phyloP scores from a whole-genome alignment of 1,284 basidiomycete genomes.

The Coniferiporia weirii region DNA sequence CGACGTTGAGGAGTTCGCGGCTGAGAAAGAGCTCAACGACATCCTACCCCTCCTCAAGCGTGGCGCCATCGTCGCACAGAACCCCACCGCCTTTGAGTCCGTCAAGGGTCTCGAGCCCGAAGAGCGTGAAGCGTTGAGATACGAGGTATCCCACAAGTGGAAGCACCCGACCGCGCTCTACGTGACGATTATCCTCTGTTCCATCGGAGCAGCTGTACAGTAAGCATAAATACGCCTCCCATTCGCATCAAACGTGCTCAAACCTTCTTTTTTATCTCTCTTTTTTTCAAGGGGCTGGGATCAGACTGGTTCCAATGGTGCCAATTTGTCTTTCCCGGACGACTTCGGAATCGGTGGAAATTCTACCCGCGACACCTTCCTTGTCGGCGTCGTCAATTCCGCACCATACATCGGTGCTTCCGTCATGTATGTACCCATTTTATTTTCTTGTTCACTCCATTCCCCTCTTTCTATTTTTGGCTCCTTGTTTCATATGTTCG shows the following conservation, averaged over 20 bases:
- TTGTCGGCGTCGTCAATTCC: conserved; percentile 43
- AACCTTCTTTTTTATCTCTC: conserved; percentile 9
- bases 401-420: conserved; percentile 40
- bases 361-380: conserved; percentile 36
- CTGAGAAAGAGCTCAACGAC: conserved; percentile 42
- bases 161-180: conserved; percentile 48
- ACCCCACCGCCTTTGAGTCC: conserved; percentile 44
- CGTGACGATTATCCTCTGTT: conserved; percentile 49
- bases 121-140: conserved; percentile 42
- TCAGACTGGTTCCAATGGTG: conserved; percentile 59
- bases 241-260: background rate
- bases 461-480: conserved; percentile 10
- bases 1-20: conserved; percentile 43
- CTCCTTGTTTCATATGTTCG: conserved; percentile 8
- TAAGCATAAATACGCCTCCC: conserved; percentile 27
- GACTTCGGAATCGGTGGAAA: conserved; percentile 37
- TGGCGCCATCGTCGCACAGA: conserved; percentile 58
- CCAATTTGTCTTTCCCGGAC: conserved; percentile 58
- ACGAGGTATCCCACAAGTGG: conserved; percentile 60
- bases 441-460: background rate
- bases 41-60: conserved; percentile 41
- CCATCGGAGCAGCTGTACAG: conserved; percentile 57
- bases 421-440: conserved; percentile 7
- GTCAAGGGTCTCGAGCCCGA: conserved; percentile 46
- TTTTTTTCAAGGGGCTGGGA: conserved; percentile 42